Evolutionary conservation across 2,329 filamentous ascomycete genomes (phyloP).

Genomic region (Venturia nashicola): DNA sequence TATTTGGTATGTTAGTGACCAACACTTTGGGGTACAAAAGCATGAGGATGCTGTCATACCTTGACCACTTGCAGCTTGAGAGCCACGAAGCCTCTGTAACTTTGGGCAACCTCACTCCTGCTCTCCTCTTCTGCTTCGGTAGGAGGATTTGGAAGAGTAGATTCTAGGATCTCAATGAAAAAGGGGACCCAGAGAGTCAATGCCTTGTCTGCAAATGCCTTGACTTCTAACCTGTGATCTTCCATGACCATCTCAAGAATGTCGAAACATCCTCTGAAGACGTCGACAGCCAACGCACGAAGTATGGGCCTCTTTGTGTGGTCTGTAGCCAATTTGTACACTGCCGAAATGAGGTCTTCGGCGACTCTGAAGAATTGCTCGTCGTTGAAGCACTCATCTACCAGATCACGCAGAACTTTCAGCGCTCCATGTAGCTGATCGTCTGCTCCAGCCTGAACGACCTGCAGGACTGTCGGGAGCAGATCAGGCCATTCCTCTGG

Average conservation of each 20-base stretch:
- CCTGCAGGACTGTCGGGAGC: constrained; percentile 63
- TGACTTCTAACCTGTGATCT: constrained; percentile 76
- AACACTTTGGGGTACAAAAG: background rate
- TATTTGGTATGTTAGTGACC: constrained; percentile 7
- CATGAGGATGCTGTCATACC: constrained; percentile 28
- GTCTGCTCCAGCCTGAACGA: constrained; percentile 66
- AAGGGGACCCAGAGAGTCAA: constrained; percentile 80
- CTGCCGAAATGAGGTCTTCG: constrained; percentile 67
- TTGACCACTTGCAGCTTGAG: constrained; percentile 90
- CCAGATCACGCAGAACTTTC: constrained; percentile 75
- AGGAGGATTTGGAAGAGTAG: constrained; percentile 52
- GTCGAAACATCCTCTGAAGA: constrained; percentile 87
- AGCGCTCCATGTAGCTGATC: constrained; percentile 78
- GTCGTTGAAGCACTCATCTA: constrained; percentile 87
- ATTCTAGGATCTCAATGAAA: constrained; percentile 68
- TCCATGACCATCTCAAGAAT: constrained; percentile 95
- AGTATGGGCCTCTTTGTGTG: constrained; percentile 61
- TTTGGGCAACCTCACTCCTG: constrained; percentile 42
- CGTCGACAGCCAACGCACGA: constrained; percentile 74
- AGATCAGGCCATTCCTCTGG: constrained; percentile 91
- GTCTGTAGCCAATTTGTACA: constrained; percentile 73
- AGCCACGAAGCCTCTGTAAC: constrained; percentile 70
- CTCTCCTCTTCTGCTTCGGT: constrained; percentile 45
- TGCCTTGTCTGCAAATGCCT: constrained; percentile 77
- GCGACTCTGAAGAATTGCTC: constrained; percentile 91